Base-by-base conservation (phyloP, 176 grass and related monocot genomes). In the Bolboschoenus planiculmis region DNA sequence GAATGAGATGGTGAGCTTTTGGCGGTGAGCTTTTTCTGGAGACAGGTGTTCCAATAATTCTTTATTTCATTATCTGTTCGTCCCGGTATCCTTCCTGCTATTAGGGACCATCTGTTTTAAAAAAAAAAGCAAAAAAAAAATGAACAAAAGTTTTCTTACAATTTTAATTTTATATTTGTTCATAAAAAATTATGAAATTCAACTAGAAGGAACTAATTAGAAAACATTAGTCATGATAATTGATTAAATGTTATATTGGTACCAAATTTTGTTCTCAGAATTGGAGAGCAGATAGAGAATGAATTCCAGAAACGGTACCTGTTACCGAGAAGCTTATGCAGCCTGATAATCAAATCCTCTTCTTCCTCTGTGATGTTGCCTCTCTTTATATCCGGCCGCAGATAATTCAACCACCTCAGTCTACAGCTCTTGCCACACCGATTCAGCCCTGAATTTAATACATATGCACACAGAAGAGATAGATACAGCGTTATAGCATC, bases 31-130 rank as follows among this genome's bases (percentile, higher is more conserved):
- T 80, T 80, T 80, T 80, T 80, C 3, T 33, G 40, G 16, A 80
- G 33, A 60, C 54, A 80, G 3, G 78, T 61, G 78, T 80, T 80
- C 78, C 78, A 80, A 27, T 80, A 80, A 59, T 80, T 80, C 78
- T 80, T 80, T 36, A 80, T 80, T 39, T 80, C 78, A 57, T 60
- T 80, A 43, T 80, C 78, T 1, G 78, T 80, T 59, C 78, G 78
- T n/a, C 78, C 78, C 2, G 78, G 78, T 80, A 80, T 11, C 33
- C 78, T 80, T 59, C 53, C 78, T 57, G 78, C 78, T 80, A 80
- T 80, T 26, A 80, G 42, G 20, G 78, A 80, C 78, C 78, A 80
- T 37, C 78, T 80, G 51, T 47, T 75, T 42, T 40, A 21, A 51
- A 10, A 43, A 48, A 48, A 18, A 21, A 58, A 24, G 36, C 18